Evolutionary conservation across 306 rosid species (phyloP).

Genomic region (Neltuma alba): DNA sequence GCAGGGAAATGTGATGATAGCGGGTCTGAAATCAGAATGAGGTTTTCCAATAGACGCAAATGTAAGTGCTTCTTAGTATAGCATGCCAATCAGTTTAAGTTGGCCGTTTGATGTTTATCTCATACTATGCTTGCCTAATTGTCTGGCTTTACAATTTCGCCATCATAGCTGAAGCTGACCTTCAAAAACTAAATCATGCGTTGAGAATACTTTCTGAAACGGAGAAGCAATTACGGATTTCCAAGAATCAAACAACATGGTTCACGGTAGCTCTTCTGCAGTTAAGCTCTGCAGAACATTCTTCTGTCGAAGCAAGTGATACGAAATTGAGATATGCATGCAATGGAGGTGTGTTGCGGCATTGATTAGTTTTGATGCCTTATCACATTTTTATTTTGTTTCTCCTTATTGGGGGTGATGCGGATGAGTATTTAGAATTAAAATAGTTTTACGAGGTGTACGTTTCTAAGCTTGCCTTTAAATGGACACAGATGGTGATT

Average conservation of each 20-base stretch:
- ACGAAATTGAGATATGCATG: constrained; percentile 44
- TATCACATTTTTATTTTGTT: neutral
- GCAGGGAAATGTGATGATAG: constrained; percentile 66
- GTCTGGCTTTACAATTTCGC: constrained; percentile 33
- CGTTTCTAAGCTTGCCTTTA: constrained; percentile 31
- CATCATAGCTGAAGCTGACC: constrained; percentile 63
- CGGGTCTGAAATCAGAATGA: constrained; percentile 52
- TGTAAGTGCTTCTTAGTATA: constrained; percentile 52
- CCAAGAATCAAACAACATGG: constrained; percentile 89
- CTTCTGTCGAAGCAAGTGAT: constrained; percentile 50
- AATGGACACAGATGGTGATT: constrained; percentile 39
- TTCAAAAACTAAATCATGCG: constrained; percentile 72
- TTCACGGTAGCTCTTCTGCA: constrained; percentile 84
- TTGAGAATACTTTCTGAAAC: constrained; percentile 77
- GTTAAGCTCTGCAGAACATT: constrained; percentile 63
- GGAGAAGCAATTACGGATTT: constrained; percentile 75
- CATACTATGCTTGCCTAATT: constrained; percentile 4
- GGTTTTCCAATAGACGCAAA: constrained; percentile 50
- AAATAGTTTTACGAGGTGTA: neutral
- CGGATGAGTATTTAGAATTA: neutral
- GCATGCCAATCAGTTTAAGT: neutral
- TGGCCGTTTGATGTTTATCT: constrained; percentile 19
- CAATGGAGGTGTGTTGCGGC: constrained; percentile 42
- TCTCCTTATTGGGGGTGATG: neutral
- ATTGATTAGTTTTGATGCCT: neutral